phyloP scores from a whole-genome alignment of 352 stramenopile species.

The Aphanomyces stellatus region DNA sequence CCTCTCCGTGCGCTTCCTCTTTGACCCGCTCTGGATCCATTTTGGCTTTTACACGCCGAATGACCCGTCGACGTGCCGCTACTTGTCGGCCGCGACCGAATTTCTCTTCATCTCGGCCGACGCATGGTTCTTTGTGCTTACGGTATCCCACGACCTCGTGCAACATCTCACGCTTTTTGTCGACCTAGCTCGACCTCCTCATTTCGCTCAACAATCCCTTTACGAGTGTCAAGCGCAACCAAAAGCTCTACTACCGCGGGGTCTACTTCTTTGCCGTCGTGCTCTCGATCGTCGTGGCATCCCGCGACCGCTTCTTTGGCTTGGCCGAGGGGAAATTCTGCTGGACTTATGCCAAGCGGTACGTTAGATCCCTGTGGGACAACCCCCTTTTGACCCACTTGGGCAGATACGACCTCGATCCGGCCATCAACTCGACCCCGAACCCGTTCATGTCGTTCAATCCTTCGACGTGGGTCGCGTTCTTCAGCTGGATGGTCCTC shows the following conservation, averaged over 20 bases:
- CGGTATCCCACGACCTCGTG: constrained; percentile 41
- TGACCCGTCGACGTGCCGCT: constrained; percentile 32
- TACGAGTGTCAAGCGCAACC: constrained; percentile 64
- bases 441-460: constrained; percentile 57
- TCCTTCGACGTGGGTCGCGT: constrained; percentile 57
- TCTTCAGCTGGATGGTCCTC: constrained; percentile 82
- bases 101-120: constrained; percentile 73
- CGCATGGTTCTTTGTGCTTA: constrained; percentile 76
- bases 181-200: constrained; percentile 21
- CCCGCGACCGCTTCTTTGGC: constrained; percentile 31
- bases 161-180: background rate
- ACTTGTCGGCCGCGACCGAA: constrained; percentile 62
- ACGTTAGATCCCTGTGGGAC: too few relatives aligned
- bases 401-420: constrained; percentile 18
- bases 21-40: constrained; percentile 53
- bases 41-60: constrained; percentile 35
- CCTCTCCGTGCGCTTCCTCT: constrained; percentile 57
- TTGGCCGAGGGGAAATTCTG: constrained; percentile 70
- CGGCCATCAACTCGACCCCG: constrained; percentile 22
- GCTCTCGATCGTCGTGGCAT: constrained; percentile 32
- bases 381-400: too few relatives aligned
- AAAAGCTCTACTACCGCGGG: constrained; percentile 43
- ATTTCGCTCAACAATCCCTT: constrained; percentile 71
- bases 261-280: constrained; percentile 39
- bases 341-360: constrained; percentile 44